Evolutionary conservation across 1,284 basidiomycete species (phyloP), one percentile per base, ranked within the genome.

Genomic region (Hymenochaete sp.): DNA sequence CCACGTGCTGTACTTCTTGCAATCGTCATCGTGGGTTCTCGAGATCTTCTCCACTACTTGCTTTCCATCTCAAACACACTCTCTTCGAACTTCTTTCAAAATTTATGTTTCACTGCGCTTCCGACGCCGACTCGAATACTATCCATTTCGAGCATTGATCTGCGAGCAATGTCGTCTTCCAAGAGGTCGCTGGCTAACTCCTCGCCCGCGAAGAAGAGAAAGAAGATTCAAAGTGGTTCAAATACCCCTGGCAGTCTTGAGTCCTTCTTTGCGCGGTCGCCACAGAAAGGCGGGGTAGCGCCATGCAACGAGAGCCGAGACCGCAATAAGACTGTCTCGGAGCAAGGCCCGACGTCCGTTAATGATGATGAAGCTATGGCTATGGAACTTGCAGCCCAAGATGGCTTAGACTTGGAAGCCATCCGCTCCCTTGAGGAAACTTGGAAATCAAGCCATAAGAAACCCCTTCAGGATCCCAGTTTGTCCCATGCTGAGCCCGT

Each of bases 141-240:
- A 41, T 16, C 21, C 38, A 38, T 19, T 38, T 46, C 16, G 49
- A 67, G 4, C 27, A 13, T 38, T 25, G 24, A n/a, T n/a, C 26
- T 62, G 54, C 60, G 67, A 42, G 61, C n/a, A n/a, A n/a, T n/a
- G n/a, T n/a, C n/a, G n/a, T 67, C 50, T 62, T 66, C 35, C 61
- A 65, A 59, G 52, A 63, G 57, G 11, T 11, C 49, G 54, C 13
- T 55, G 54, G 26, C 55, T n/a, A n/a, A 35, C 14, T 6, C 49
- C 36, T 47, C 40, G 13, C 42, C 40, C n/a, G n/a, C 36, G 37
- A 47, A 51, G 42, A 51, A 45, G 41, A 26, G 40, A 22, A 50
- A 47, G 21, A 28, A 35, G 13, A 35, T 6, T n/a, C 21, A 19
- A 19, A 8, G 14, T 19, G 21, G 32, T n/a, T 6, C 32, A 35